Evolutionary conservation across 345 rosid species (phyloP).

Genomic region (Excoecaria agallocha): DNA sequence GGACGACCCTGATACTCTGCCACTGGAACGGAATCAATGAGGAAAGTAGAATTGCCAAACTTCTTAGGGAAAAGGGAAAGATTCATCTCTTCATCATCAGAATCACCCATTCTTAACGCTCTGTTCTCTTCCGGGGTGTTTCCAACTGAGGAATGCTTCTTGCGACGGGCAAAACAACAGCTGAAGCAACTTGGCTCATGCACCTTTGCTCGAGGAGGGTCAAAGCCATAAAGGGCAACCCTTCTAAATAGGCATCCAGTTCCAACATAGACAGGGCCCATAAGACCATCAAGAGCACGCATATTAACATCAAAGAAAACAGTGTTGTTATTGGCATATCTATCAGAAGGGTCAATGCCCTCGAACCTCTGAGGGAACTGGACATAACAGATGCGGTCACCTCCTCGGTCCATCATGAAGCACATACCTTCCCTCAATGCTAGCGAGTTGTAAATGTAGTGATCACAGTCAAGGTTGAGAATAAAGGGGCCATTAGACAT

Average conservation of each 20-base stretch:
- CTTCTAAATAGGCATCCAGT: constrained; percentile 96
- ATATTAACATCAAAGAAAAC: constrained; percentile 98
- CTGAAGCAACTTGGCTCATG: constrained; percentile 62
- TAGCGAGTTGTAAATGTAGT: constrained; percentile 91
- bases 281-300: constrained; percentile 98
- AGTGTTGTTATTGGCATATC: constrained; percentile 96
- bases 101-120: constrained; percentile 85
- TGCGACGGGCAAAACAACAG: constrained; percentile 60
- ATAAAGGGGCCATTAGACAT: constrained; percentile 98
- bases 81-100: constrained; percentile 81
- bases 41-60: constrained; percentile 83
- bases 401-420: constrained; percentile 99
- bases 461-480: constrained; percentile 97
- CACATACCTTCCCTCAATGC: constrained; percentile 99
- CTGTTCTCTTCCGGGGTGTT: constrained; percentile 64
- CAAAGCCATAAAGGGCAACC: constrained; percentile 88
- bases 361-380: constrained; percentile 99
- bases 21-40: constrained; percentile 81
- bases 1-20: constrained; percentile 98
- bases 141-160: constrained; percentile 48
- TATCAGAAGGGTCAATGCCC: constrained; percentile 97
- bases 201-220: constrained; percentile 80
- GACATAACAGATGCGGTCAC: constrained; percentile 85
- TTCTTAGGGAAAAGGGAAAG: constrained; percentile 68
- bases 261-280: constrained; percentile 98